phyloP scores from a whole-genome alignment of 148 eudicot species.

The Silene uniflora region DNA sequence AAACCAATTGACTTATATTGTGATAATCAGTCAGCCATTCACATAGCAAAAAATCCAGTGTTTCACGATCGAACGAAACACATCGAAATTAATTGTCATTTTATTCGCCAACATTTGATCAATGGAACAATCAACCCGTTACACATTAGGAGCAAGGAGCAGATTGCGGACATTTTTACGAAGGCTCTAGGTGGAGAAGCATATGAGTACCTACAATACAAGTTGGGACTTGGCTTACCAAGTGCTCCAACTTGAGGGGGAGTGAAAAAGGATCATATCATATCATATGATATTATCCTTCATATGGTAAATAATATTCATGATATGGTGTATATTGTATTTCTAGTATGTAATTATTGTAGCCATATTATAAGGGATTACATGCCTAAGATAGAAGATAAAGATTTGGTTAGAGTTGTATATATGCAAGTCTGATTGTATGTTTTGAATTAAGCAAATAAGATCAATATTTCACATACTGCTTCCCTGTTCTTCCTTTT shows the following conservation, averaged over 20 bases:
- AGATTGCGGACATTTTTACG: neutral
- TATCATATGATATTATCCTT: too few species aligned
- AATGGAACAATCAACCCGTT: neutral
- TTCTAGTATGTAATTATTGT: too few species aligned
- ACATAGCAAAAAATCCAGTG: conserved; percentile 4
- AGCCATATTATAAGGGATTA: too few species aligned
- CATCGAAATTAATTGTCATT: conserved; percentile 1
- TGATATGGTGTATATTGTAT: too few species aligned
- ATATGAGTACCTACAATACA: neutral
- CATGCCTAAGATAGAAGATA: too few species aligned
- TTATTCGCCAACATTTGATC: neutral
- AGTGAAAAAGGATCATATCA: neutral
- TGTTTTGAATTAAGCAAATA: too few species aligned
- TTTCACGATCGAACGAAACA: conserved; percentile 4
- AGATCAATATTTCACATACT: too few species aligned
- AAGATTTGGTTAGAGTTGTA: too few species aligned
- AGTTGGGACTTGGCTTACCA: neutral
- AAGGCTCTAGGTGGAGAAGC: neutral
- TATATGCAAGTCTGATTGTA: too few species aligned
- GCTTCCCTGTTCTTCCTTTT: too few species aligned
- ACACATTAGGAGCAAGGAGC: neutral
- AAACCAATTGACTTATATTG: neutral
- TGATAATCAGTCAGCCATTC: conserved; percentile 5
- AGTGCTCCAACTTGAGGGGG: neutral
- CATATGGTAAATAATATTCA: too few species aligned